Evolutionary conservation across 495 filamentous ascomycete species (phyloP).

Genomic region (Daldinia grandis): DNA sequence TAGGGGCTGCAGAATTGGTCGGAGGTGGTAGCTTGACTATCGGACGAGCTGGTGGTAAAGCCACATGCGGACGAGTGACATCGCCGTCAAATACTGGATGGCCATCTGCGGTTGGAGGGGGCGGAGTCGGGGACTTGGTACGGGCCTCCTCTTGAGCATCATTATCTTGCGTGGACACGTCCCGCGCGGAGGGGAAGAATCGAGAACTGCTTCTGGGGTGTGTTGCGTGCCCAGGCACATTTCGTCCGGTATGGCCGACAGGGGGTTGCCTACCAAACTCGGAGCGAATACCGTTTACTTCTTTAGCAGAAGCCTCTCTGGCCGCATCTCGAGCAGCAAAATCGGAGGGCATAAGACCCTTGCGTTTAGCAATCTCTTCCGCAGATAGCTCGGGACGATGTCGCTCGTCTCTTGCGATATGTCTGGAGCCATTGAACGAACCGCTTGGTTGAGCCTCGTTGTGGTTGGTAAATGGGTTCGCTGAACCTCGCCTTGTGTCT

Average conservation of each 20-base stretch:
- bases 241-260: conserved; percentile 50
- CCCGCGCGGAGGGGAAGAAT: conserved; percentile 68
- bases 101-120: conserved; percentile 73
- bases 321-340: conserved; percentile 11
- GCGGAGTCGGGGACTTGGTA: conserved; percentile 68
- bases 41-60: conserved; percentile 71
- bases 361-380: conserved; percentile 9
- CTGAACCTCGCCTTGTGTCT: conserved; percentile 41
- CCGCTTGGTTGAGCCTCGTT: conserved; percentile 4
- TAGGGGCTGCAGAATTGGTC: conserved; percentile 42
- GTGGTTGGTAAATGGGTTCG: conserved; percentile 33
- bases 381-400: not conserved
- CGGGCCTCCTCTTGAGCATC: conserved; percentile 34
- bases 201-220: conserved; percentile 61
- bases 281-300: conserved; percentile 39
- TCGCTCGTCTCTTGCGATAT: not conserved
- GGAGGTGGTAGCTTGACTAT: conserved; percentile 76
- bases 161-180: conserved; percentile 5
- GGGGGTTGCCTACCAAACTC: conserved; percentile 50
- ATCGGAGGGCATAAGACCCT: conserved; percentile 27
- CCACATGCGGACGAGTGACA: conserved; percentile 69
- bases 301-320: conserved; percentile 4
- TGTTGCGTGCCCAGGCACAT: conserved; percentile 43
- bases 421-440: not conserved
- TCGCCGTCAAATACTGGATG: conserved; percentile 79